Percentiles rank a stretch among this genome's conserved stretches.
phyloP scores from a whole-genome alignment of 305 asterid species.

The Ajuga reptans region DNA sequence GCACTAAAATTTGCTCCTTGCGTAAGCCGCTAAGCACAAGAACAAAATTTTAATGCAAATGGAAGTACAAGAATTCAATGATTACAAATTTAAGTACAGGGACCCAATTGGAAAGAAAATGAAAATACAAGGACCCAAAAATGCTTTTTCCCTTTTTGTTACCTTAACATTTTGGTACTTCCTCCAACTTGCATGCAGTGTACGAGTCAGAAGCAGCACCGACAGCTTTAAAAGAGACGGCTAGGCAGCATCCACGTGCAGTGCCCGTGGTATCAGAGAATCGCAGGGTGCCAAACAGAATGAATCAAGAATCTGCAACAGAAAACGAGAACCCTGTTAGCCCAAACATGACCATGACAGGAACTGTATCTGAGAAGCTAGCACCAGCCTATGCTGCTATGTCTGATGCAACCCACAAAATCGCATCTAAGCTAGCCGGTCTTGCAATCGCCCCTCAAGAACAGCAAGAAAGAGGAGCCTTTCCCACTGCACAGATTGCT shows the following conservation, averaged over 20 bases:
- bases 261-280: constrained; percentile 60
- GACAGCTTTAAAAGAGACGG: constrained; percentile 49
- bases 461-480: background rate
- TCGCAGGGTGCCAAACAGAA: constrained; percentile 32
- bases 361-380: constrained; percentile 33
- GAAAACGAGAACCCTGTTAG: constrained; percentile 16
- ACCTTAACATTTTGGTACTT: background rate
- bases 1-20: background rate
- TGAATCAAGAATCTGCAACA: constrained; percentile 19
- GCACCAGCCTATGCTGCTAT: constrained; percentile 50
- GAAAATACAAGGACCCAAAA: background rate
- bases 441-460: constrained; percentile 29
- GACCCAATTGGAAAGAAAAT: too few relatives aligned
- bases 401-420: constrained; percentile 47
- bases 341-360: constrained; percentile 34
- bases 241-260: constrained; percentile 85
- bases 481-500: background rate
- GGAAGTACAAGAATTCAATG: background rate
- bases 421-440: constrained; percentile 44
- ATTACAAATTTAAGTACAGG: background rate
- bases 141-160: background rate
- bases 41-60: background rate
- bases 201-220: constrained; percentile 89
- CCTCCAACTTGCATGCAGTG: constrained; percentile 36
- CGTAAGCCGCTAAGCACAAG: background rate